A percentile compares a stretch with the other conserved stretches of the same genome.
phyloP scores from a whole-genome alignment of 208 protist genomes.

The Acanthamoeba triangularis region DNA sequence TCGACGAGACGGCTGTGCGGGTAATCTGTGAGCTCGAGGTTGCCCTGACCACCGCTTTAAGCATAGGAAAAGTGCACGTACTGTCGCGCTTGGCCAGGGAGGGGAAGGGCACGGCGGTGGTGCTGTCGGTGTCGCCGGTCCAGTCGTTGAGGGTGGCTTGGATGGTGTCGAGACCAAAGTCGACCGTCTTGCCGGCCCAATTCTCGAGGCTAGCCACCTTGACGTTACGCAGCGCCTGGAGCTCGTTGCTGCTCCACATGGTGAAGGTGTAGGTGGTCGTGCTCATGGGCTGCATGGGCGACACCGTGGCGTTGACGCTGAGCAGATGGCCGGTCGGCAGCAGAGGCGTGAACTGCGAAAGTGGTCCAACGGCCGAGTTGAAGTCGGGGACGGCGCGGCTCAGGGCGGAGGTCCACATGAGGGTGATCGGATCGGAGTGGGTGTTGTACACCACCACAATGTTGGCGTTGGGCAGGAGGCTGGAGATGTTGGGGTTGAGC shows the following conservation, averaged over 20 bases:
- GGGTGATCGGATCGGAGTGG: not conserved
- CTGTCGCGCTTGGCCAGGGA: not conserved
- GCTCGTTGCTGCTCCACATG: slow-evolving; percentile 27
- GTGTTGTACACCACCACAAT: not conserved
- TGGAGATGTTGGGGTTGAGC: not conserved
- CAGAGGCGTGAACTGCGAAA: not conserved
- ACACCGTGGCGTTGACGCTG: not conserved
- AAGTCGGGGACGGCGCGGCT: not conserved
- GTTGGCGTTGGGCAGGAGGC: not conserved
- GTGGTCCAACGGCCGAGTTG: not conserved
- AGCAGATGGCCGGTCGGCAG: not conserved
- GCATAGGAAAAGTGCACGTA: not conserved
- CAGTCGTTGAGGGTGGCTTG: slow-evolving; percentile 6
- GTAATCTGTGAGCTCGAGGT: not conserved
- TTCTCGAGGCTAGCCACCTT: not conserved
- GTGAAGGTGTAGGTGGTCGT: slow-evolving; percentile 30
- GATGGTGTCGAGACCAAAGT: not conserved
- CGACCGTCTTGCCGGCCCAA: not conserved
- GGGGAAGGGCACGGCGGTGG: not conserved
- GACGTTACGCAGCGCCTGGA: not conserved
- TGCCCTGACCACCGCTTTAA: too few relatives aligned
- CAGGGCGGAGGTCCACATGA: not conserved
- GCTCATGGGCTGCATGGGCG: slow-evolving; percentile 32
- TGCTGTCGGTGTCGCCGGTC: slow-evolving; percentile 7
- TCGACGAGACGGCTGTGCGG: not conserved